A percentile compares a stretch with the other conserved stretches of the same genome.
These are phyloP conservation scores for Lactarius akahatsu DNA, from an alignment of 768 basidiomycete genomes.

Conservation along the genomic window DNA sequence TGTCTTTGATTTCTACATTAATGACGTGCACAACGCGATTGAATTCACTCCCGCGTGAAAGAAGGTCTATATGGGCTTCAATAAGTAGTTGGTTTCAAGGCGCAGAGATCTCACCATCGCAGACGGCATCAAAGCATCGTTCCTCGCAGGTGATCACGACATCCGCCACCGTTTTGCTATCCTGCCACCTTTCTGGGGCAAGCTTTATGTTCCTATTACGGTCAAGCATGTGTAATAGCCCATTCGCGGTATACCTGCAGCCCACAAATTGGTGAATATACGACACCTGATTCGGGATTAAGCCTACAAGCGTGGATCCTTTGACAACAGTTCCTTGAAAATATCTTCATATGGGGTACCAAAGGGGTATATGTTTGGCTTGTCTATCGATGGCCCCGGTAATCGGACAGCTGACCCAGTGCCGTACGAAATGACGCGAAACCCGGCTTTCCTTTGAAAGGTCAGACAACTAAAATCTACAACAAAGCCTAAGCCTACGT, in stretches of 20 bases:
- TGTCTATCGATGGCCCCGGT: slow-evolving; percentile 94
- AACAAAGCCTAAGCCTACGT: slow-evolving; percentile 38
- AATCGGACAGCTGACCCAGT: slow-evolving; percentile 97
- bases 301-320: slow-evolving; percentile 81
- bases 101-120: slow-evolving; percentile 70
- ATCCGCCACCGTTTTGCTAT: slow-evolving; percentile 84
- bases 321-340: slow-evolving; percentile 81
- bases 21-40: slow-evolving; percentile 95
- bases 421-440: slow-evolving; percentile 89
- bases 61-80: slow-evolving; percentile 58
- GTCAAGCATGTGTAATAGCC: slow-evolving; percentile 93
- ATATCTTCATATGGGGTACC: slow-evolving; percentile 97
- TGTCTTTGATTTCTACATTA: slow-evolving; percentile 98
- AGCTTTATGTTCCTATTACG: slow-evolving; percentile 88
- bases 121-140: slow-evolving; percentile 96
- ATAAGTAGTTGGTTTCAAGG: slow-evolving; percentile 27
- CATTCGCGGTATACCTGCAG: slow-evolving; percentile 86
- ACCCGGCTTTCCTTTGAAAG: slow-evolving; percentile 75
- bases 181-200: slow-evolving; percentile 98
- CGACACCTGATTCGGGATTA: slow-evolving; percentile 2
- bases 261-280: slow-evolving; percentile 4
- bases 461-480: not conserved
- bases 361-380: slow-evolving; percentile 95
- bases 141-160: slow-evolving; percentile 99
- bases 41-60: slow-evolving; percentile 84